phyloP scores from a whole-genome alignment of 495 filamentous ascomycete genomes.

The Clohesyomyces aquaticus region DNA sequence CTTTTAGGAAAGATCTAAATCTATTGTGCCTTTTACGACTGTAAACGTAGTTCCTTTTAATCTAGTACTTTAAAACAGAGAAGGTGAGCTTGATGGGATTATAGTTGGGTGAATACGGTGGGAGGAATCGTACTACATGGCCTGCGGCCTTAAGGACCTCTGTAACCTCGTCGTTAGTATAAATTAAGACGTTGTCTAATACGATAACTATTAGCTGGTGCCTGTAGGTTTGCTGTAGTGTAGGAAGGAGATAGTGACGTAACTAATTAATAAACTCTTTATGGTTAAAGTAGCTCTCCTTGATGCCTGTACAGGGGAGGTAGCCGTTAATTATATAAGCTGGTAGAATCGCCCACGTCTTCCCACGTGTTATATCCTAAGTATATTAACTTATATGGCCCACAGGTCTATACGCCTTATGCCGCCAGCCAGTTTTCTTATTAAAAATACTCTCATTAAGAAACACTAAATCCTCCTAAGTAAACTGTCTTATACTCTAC shows the following conservation, averaged over 20 bases:
- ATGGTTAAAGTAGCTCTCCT: conserved; percentile 5
- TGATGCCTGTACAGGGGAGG: conserved; percentile 14
- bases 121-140: neutral
- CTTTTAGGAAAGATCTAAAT: neutral
- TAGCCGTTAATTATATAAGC: conserved; percentile 15
- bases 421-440: conserved; percentile 18
- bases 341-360: conserved; percentile 7
- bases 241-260: neutral
- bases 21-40: neutral
- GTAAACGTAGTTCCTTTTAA: conserved; percentile 8
- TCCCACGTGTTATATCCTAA: conserved; percentile 1
- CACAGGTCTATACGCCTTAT: conserved; percentile 7
- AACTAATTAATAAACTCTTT: conserved; percentile 16
- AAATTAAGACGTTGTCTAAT: conserved; percentile 13
- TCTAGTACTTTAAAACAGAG: conserved; percentile 14
- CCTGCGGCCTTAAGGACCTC: neutral
- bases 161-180: neutral
- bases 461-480: conserved; percentile 10
- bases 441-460: conserved; percentile 12
- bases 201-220: neutral
- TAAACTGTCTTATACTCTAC: neutral
- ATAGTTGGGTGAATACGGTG: conserved; percentile 39
- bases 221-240: neutral
- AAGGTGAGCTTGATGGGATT: conserved; percentile 46
- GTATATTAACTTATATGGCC: conserved; percentile 3